Percentiles rank a stretch among this genome's conserved stretches.
phyloP scores from a whole-genome alignment of 2,329 filamentous ascomycete species.

The Elsinoe batatas region DNA sequence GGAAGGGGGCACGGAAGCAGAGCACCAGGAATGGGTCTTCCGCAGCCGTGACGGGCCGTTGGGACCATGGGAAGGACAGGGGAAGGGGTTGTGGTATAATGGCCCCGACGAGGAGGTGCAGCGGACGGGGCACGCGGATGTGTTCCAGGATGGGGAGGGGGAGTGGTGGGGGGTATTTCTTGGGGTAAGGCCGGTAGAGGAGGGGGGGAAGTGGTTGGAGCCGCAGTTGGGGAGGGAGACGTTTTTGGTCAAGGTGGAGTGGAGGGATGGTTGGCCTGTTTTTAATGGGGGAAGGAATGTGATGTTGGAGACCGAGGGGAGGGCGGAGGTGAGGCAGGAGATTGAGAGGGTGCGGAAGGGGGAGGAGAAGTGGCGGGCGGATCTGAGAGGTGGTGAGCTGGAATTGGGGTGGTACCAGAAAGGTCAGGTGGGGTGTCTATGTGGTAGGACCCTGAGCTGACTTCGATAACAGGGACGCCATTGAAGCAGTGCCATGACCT shows the following conservation, averaged over 20 bases:
- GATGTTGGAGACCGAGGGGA: conserved; percentile 27
- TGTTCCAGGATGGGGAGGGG: conserved; percentile 37
- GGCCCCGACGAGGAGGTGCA: conserved; percentile 40
- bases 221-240: conserved; percentile 42
- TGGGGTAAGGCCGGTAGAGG: conserved; percentile 33
- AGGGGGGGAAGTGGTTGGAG: conserved; percentile 25
- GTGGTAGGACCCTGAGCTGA: not conserved
- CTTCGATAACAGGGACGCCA: not conserved
- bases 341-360: conserved; percentile 16
- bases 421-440: conserved; percentile 18
- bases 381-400: conserved; percentile 27
- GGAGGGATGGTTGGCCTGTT: conserved; percentile 44
- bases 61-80: conserved; percentile 54
- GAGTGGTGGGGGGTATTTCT: conserved; percentile 42
- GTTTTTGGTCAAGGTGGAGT: conserved; percentile 41
- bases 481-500: not conserved
- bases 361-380: conserved; percentile 27
- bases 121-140: conserved; percentile 41
- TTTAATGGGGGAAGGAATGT: conserved; percentile 41
- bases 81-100: conserved; percentile 46
- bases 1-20: conserved; percentile 44
- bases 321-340: not conserved
- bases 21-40: conserved; percentile 51
- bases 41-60: conserved; percentile 44
- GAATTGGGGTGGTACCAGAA: conserved; percentile 34